Base-by-base conservation (phyloP, 2,329 filamentous ascomycete genomes). In the Penicillium sp. region DNA sequence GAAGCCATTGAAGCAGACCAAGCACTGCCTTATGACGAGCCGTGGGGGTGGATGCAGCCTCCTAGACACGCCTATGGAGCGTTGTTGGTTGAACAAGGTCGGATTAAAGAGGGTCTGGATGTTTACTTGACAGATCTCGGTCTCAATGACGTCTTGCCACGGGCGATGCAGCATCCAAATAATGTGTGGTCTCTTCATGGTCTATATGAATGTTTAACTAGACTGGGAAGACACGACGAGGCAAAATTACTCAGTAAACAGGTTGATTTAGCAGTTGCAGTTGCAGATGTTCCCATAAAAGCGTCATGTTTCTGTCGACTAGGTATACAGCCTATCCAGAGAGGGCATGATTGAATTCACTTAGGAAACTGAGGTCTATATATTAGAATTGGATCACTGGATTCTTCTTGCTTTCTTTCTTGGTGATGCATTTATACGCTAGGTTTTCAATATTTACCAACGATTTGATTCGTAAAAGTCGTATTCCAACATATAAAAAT, bases 181-280 rank as follows among this genome's bases (percentile, higher is more conserved):
- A 90, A 91, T 61, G 82, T 90, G 0, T 90, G 87, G 87, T 81
- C 85, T 1, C 68, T 90, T 54, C 84, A 88, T 60, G 88, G 87
- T 0, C 85, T 83, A 61, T 79, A 88, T 60, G 87, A 90, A 70
- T 88, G 87, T 64, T 65, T 89, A 38, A 59, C 77, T 3, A 80
- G 73, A 59, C 65, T 85, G 9, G 82, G 80, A 0, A 70, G 76
- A 23, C 61, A 51, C 1, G 70, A 66, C 0, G 79, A 82, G 61
- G 78, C 77, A 7, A 65, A 62, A 5, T 68, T 76, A 18, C 63
- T 83, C 8, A 63, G 69, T 52, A 67, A 74, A 60, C 76, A 80
- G 65, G 65, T 87, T 58, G 72, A 74, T 55, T 55, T 77, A 55
- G 81, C 82, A 0, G 59, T 78, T 59, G 79, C 77, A 3, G 74